These are phyloP conservation scores for Guadua angustifolia DNA, from an alignment of 176 grass and related monocot genomes.

Conservation along the genomic window DNA sequence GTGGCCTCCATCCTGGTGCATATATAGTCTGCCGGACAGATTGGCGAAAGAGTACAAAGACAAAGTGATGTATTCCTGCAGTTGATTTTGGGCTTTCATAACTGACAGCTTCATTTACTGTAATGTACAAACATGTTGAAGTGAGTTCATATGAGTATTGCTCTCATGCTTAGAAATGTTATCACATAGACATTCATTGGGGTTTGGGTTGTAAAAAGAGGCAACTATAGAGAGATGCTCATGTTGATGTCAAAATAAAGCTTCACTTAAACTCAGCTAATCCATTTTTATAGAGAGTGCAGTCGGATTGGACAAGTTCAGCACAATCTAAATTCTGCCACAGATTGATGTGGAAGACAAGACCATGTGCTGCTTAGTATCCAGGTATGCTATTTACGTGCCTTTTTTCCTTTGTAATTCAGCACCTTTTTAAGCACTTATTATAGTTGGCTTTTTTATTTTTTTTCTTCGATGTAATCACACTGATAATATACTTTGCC, in stretches of 20 bases:
- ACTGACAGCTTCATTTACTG: conserved; percentile 88
- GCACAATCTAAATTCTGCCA: not conserved
- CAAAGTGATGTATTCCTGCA: conserved; percentile 92
- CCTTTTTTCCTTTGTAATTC: conserved; percentile 2
- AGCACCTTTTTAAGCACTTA: not conserved
- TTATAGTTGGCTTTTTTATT: not conserved
- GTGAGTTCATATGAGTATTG: conserved; percentile 27
- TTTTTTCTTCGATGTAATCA: too few species aligned
- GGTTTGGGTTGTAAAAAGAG: not conserved
- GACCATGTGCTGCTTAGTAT: too few species aligned
- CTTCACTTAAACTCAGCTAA: not conserved
- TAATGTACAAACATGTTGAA: conserved; percentile 45
- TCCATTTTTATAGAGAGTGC: not conserved
- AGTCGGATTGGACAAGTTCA: not conserved
- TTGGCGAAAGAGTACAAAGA: conserved; percentile 91
- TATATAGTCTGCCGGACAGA: conserved; percentile 72
- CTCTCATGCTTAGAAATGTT: conserved; percentile 4
- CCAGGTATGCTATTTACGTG: not conserved
- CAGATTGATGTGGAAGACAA: too few species aligned
- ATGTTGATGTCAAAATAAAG: conserved; percentile 15
- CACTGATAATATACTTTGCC: too few species aligned
- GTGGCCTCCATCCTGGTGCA: conserved; percentile 86
- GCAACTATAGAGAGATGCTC: not conserved
- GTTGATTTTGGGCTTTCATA: conserved; percentile 94
- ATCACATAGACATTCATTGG: not conserved